Base-by-base conservation (phyloP, 257 asterid species). In the Solanum bukasovii region DNA sequence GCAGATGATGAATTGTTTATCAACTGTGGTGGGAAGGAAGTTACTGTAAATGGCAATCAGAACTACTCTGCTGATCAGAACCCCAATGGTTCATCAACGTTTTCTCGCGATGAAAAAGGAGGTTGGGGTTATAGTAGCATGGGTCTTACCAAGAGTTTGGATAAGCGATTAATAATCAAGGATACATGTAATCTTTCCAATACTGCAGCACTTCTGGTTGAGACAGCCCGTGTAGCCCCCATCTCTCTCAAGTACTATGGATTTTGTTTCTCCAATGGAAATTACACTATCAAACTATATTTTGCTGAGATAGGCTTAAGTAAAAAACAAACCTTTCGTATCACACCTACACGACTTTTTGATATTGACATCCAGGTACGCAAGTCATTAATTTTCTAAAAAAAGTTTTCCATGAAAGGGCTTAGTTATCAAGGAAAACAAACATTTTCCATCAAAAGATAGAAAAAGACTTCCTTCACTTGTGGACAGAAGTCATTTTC, bases 61-160 rank as follows among this genome's bases (percentile, higher is more conserved):
- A 33, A 33, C 8, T 81, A 46, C 34, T 65, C 52, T 23, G 87
- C 89, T 31, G 89, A 87, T 70, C 14, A 7, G 42, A n/a, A 87
- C 4, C 87, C 37, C 61, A 12, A 67, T 7, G 87, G 89, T 1
- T 31, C 29, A 27, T 81, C 87, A 83, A 83, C 87, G 2, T 87
- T 87, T 52, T 29, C 14, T 35, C 20, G 7, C 6, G 9, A 34
- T 13, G 27, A 21, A 10, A 31, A 2, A 18, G 9, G 40, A 82
- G 37, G 25, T 63, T 87, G 89, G 89, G 89, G 73, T 81, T 88
- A 86, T 84, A 89, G 90, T 81, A 89, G 90, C 61, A 67, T 86
- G 88, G 90, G 88, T 44, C 13, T 20, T 21, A 27, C 16, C 61
- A 1, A 31, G 21, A 0, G 1, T 8, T 10, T 29, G 6, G 7